phyloP scores from a whole-genome alignment of 179 eudicot species.

The Silene noctiflora region DNA sequence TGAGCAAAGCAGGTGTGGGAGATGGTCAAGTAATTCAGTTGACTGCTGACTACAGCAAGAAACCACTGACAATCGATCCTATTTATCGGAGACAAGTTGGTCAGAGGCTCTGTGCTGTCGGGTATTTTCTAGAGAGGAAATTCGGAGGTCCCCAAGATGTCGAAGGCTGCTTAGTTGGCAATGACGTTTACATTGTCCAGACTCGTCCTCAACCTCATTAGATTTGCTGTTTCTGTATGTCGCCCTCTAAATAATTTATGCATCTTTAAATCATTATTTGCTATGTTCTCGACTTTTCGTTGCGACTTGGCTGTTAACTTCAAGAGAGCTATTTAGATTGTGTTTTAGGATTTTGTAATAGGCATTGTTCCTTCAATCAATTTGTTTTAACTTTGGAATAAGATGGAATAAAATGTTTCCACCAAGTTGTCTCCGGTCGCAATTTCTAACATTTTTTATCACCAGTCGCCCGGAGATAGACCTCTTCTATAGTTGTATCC shows the following conservation, averaged over 20 bases:
- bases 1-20: constrained; percentile 49
- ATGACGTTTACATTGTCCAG: constrained; percentile 75
- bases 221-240: not conserved
- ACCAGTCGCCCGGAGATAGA: too few species aligned
- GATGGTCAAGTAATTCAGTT: constrained; percentile 66
- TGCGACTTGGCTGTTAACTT: constrained; percentile 11
- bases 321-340: not conserved
- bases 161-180: constrained; percentile 89
- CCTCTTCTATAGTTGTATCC: too few species aligned
- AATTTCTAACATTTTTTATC: too few species aligned
- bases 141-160: constrained; percentile 88
- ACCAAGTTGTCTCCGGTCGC: too few species aligned
- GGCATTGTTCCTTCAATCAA: too few species aligned
- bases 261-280: not conserved
- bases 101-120: constrained; percentile 74
- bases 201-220: constrained; percentile 87
- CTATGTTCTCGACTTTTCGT: not conserved
- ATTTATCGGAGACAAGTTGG: constrained; percentile 65
- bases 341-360: too few species aligned
- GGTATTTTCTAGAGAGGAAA: constrained; percentile 70
- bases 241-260: not conserved
- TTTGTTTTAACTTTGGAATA: too few species aligned
- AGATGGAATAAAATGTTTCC: too few species aligned
- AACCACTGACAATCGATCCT: constrained; percentile 65
- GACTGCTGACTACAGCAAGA: constrained; percentile 80